A percentile compares a stretch with the other conserved stretches of the same genome.
These are phyloP conservation scores for Euphorbia tirucalli DNA, from an alignment of 345 rosid genomes.

Conservation along the genomic window DNA sequence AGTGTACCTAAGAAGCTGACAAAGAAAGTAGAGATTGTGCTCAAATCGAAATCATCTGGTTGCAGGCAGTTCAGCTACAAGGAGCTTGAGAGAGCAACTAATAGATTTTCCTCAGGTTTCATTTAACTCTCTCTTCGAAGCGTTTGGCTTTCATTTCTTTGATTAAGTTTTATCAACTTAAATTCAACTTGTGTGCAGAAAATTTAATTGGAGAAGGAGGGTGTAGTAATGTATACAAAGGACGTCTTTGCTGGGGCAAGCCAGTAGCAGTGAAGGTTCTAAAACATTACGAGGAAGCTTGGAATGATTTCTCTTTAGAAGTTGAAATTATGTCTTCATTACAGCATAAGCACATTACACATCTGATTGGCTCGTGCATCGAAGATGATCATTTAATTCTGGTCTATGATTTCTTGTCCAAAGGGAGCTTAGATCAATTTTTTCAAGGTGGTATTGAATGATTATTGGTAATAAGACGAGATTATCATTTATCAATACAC, in stretches of 20 bases:
- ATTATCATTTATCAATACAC: background rate
- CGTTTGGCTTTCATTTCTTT: background rate
- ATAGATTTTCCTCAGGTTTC: constrained; percentile 25
- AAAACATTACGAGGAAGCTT: constrained; percentile 30
- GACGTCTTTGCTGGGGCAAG: constrained; percentile 20
- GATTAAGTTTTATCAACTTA: background rate
- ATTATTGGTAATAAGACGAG: background rate
- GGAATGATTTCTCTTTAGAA: constrained; percentile 29
- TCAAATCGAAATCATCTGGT: constrained; percentile 7
- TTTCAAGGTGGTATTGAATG: constrained; percentile 18
- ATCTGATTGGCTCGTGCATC: constrained; percentile 23
- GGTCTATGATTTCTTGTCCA: constrained; percentile 29
- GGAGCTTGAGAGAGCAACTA: constrained; percentile 21
- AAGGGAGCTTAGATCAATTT: constrained; percentile 27
- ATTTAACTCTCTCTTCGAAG: background rate
- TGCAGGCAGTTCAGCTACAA: constrained; percentile 22
- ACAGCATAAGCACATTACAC: constrained; percentile 23
- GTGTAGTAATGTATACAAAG: constrained; percentile 30
- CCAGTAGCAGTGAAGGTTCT: constrained; percentile 24
- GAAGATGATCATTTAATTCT: constrained; percentile 22
- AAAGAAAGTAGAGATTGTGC: constrained; percentile 7
- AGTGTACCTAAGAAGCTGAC: constrained; percentile 13
- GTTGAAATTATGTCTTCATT: constrained; percentile 24
- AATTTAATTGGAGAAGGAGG: constrained; percentile 33
- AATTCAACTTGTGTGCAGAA: constrained; percentile 6